phyloP scores from a whole-genome alignment of 2,329 filamentous ascomycete species.

The Aspergillus tanneri region DNA sequence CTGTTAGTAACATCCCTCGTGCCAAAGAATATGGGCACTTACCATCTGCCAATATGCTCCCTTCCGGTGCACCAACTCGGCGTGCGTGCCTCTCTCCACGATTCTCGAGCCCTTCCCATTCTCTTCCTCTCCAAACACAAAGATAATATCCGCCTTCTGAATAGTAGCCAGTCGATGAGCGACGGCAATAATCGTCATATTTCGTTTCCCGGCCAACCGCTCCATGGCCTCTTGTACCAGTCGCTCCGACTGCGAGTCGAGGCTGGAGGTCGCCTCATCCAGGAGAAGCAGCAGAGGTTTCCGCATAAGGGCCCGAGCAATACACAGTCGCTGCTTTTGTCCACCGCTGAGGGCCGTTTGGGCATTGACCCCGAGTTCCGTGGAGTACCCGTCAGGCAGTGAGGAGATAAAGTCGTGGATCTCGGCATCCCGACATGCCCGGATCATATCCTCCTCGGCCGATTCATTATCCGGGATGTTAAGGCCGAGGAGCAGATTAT shows the following conservation, averaged over 20 bases:
- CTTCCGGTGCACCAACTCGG: slow-evolving; percentile 53
- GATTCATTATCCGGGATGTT: slow-evolving; percentile 23
- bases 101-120: slow-evolving; percentile 42
- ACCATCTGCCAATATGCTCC: slow-evolving; percentile 58
- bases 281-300: slow-evolving; percentile 55
- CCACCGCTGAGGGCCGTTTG: slow-evolving; percentile 53
- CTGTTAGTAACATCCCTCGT: background rate
- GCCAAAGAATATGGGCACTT: slow-evolving; percentile 20
- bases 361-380: slow-evolving; percentile 52
- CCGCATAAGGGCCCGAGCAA: slow-evolving; percentile 56
- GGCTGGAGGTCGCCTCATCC: slow-evolving; percentile 59
- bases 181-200: slow-evolving; percentile 67
- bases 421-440: slow-evolving; percentile 53
- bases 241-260: slow-evolving; percentile 67
- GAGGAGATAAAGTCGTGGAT: slow-evolving; percentile 55
- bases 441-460: slow-evolving; percentile 43
- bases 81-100: slow-evolving; percentile 60
- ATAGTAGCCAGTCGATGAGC: slow-evolving; percentile 76
- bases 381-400: slow-evolving; percentile 53
- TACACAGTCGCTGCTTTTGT: slow-evolving; percentile 57
- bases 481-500: slow-evolving; percentile 61
- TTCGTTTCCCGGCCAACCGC: slow-evolving; percentile 56
- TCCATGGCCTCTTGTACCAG: slow-evolving; percentile 69
- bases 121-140: slow-evolving; percentile 67
- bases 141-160: slow-evolving; percentile 74